Evolutionary conservation across 768 basidiomycete genomes (phyloP).

Genomic region (Mycena filopes): DNA sequence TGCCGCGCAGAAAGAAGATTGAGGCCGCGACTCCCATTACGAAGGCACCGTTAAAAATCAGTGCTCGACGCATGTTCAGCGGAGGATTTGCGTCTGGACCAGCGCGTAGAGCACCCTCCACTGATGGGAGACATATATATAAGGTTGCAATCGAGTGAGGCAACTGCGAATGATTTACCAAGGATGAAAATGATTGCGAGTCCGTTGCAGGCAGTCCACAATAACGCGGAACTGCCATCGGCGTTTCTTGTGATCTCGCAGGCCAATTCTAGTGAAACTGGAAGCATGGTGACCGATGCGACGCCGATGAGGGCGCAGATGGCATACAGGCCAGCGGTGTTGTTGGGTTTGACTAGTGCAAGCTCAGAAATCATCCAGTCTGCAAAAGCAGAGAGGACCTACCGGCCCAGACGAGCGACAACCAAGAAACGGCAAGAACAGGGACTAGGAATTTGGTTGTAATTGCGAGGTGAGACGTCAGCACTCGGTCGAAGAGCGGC

Average conservation of each 20-base stretch:
- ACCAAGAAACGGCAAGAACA: conserved; percentile 69
- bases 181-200: conserved; percentile 56
- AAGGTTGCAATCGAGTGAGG: conserved; percentile 3
- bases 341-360: conserved; percentile 67
- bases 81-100: conserved; percentile 71
- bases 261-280: conserved; percentile 80
- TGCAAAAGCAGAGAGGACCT: conserved; percentile 30
- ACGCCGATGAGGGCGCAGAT: conserved; percentile 78
- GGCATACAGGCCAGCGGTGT: conserved; percentile 68
- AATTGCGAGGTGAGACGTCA: conserved; percentile 75
- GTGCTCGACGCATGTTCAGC: conserved; percentile 73
- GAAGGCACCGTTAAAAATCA: conserved; percentile 73
- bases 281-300: conserved; percentile 74
- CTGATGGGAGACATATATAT: conserved; percentile 47
- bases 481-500: conserved; percentile 85
- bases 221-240: conserved; percentile 76
- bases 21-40: conserved; percentile 50
- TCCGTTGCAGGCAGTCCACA: conserved; percentile 82
- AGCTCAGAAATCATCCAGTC: neutral
- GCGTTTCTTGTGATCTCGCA: conserved; percentile 85
- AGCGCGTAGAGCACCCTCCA: conserved; percentile 74
- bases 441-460: conserved; percentile 72
- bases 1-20: conserved; percentile 66
- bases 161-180: conserved; percentile 37
- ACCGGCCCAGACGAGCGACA: conserved; percentile 87